Base-by-base conservation (phyloP, 2,329 filamentous ascomycete species). In the Ophiostoma angusticollis region DNA sequence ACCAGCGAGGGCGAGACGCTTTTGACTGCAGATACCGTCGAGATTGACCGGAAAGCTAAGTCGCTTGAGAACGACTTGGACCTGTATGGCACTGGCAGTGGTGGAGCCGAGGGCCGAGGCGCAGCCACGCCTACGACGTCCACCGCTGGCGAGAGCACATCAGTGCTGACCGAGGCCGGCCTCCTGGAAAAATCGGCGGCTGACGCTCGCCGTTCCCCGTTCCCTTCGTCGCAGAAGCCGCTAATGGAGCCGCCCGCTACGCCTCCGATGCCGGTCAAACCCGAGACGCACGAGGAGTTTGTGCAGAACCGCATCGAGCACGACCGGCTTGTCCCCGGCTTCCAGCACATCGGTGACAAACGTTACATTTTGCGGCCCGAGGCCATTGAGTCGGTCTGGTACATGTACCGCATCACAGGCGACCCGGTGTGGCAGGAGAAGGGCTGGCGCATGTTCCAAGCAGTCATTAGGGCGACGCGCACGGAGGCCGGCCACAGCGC, bases 381-480 rank as follows among this genome's bases (percentile, higher is more conserved):
- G 63, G 84, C 83, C 1, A 86, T 93, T 49, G 85, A 93, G 52
- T 85, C 80, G 1, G 77, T 93, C 12, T 93, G 85, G 70, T 83
- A 87, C 61, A 79, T 93, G 66, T 91, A 93, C 62, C 82, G 86
- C 53, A 84, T 93, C 58, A 93, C 84, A 0, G 86, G 84, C 34
- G 80, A 91, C 47, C 60, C 68, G 1, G 58, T 60, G 5, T 85
- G 84, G 69, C 79, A 80, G 54, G 84, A 93, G 21, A 79, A 80
- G 48, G 87, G 84, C 13, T 94, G 86, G 86, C 64, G 67, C 35
- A 93, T 94, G 84, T 94, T 85, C 55, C 62, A 76, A 46, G 67
- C 80, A 16, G 75, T 91, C 36, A 66, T 80, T 40, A 68, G 68
- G 24, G 67, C 74, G 23, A 86, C 84, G 2, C 62, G 65, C 27